A percentile compares a stretch with the other conserved stretches of the same genome.
Conservation (phyloP, 768 basidiomycete species). For the Collybiopsis confluens region DNA sequence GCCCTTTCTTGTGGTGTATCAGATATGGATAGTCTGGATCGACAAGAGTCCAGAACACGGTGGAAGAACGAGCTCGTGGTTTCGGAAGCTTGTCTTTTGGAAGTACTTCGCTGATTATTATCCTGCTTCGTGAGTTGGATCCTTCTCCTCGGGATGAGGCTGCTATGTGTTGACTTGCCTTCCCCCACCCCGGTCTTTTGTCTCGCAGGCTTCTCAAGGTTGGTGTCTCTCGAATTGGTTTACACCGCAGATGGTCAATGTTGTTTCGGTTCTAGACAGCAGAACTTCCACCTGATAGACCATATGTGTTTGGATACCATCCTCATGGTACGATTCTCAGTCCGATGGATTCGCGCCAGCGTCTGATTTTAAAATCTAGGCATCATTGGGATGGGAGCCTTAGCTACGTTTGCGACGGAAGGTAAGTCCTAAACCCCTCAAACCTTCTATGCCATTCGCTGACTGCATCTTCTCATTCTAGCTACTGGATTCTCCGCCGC, state of each 20-base stretch:
- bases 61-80: slow-evolving; percentile 69
- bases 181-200: no score
- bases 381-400: slow-evolving; percentile 97
- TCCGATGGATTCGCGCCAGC: neutral
- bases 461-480: slow-evolving; percentile 21
- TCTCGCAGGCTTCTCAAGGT: slow-evolving; percentile 49
- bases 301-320: slow-evolving; percentile 98
- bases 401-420: slow-evolving; percentile 96
- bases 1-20: slow-evolving; percentile 76
- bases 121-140: slow-evolving; percentile 71
- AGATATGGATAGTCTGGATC: slow-evolving; percentile 71
- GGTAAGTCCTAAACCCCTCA: slow-evolving; percentile 34
- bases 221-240: slow-evolving; percentile 1
- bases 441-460: neutral
- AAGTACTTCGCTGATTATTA: slow-evolving; percentile 90
- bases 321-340: slow-evolving; percentile 70
- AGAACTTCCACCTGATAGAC: slow-evolving; percentile 85
- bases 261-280: slow-evolving; percentile 68
- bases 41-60: slow-evolving; percentile 76
- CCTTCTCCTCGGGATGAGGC: no score
- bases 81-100: slow-evolving; percentile 71
- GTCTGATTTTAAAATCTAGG: slow-evolving; percentile 40
- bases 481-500: slow-evolving; percentile 86
- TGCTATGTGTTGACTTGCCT: no score
- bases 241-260: no score